Conservation (phyloP, 768 basidiomycete species). For the Favolaschia claudopus region DNA sequence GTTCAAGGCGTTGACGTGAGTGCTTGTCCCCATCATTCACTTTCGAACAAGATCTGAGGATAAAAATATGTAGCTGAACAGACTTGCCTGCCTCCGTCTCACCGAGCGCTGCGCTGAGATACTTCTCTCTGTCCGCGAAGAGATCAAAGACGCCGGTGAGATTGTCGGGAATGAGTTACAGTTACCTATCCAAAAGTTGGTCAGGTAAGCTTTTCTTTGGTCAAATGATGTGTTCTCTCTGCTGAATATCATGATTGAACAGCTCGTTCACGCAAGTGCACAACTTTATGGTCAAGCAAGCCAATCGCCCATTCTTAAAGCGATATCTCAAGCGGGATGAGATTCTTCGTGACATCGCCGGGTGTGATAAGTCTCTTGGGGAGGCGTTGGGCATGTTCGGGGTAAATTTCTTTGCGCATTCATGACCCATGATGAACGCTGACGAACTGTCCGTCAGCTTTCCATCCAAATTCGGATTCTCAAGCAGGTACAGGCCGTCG, state of each 20-base stretch:
- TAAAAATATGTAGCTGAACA: slow-evolving; percentile 54
- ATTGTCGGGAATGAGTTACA: slow-evolving; percentile 50
- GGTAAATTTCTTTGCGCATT: slow-evolving; percentile 34
- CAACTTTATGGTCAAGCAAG: slow-evolving; percentile 50
- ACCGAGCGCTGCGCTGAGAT: slow-evolving; percentile 69
- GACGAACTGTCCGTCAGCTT: slow-evolving; percentile 28
- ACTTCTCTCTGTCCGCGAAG: slow-evolving; percentile 60
- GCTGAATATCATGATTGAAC: not conserved
- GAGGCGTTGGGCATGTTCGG: slow-evolving; percentile 69
- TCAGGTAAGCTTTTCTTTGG: slow-evolving; percentile 41
- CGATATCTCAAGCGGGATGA: slow-evolving; percentile 81
- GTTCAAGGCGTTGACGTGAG: slow-evolving; percentile 63
- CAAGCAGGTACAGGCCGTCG: slow-evolving; percentile 55
- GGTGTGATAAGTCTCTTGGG: slow-evolving; percentile 59
- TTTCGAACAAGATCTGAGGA: not conserved
- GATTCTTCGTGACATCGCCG: slow-evolving; percentile 58
- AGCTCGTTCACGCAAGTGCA: slow-evolving; percentile 20
- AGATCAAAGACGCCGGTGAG: slow-evolving; percentile 55
- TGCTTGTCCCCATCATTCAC: slow-evolving; percentile 7
- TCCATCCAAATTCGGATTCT: slow-evolving; percentile 60
- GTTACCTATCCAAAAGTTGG: slow-evolving; percentile 54
- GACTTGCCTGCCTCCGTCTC: slow-evolving; percentile 63
- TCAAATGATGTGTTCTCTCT: not conserved
- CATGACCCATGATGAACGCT: not conserved
- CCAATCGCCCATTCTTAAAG: slow-evolving; percentile 76